phyloP scores from a whole-genome alignment of 2,329 filamentous ascomycete genomes.

The Trichophyton simii region DNA sequence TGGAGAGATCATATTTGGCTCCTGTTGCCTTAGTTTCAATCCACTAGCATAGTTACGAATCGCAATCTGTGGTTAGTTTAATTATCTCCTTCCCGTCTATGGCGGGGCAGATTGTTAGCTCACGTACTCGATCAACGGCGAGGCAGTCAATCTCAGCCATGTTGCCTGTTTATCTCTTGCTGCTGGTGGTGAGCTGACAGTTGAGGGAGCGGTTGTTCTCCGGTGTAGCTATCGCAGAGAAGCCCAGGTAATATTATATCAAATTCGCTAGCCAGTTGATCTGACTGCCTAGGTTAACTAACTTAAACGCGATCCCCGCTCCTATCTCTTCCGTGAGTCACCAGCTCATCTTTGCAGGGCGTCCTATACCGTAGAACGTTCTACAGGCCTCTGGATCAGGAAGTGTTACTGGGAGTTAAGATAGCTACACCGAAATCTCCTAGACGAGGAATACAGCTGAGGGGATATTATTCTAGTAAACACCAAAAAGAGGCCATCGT shows the following conservation, averaged over 20 bases:
- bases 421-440: too few relatives aligned
- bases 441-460: neutral
- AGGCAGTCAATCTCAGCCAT: slow-evolving; percentile 5
- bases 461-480: neutral
- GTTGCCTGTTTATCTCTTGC: neutral
- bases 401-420: too few relatives aligned
- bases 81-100: neutral
- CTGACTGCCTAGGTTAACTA: neutral
- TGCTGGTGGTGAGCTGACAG: neutral
- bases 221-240: too few relatives aligned
- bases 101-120: neutral
- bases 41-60: slow-evolving; percentile 28
- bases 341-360: neutral
- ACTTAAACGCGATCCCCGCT: neutral
- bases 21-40: slow-evolving; percentile 43
- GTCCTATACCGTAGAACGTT: neutral
- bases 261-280: neutral
- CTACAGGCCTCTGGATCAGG: neutral
- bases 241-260: neutral
- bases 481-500: neutral
- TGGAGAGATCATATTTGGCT: slow-evolving; percentile 45
- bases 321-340: neutral
- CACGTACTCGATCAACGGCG: slow-evolving; percentile 3
- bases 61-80: neutral
- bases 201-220: neutral